Evolutionary conservation across 2,329 filamentous ascomycete genomes (phyloP), one percentile per base, ranked within the genome.

Genomic region (Scedosporium dehoogii): DNA sequence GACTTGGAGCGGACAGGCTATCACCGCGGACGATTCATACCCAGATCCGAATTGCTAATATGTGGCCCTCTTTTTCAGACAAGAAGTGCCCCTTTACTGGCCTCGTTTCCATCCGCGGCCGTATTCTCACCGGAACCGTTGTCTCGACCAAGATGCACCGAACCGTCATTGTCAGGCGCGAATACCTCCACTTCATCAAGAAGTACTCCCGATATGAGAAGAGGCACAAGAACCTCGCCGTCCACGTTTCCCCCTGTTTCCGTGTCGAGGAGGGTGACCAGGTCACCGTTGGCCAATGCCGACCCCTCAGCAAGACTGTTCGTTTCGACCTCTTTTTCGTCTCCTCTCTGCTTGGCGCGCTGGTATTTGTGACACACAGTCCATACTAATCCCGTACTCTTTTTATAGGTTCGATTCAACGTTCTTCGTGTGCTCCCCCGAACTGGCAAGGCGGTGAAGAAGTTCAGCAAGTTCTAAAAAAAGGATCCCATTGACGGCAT

Each of bases 21-120:
- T 16, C 53, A 23, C 7, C 14, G 25, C 38, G 2, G 6, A 14
- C 23, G 21, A 10, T 3, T 3, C 4, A 23, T 41, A 10, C 23
- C 42, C 29, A 51, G 59, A 48, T 18, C 42, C 51, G 51, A 33
- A 18, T 29, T 38, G 48, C 48, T 48, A 21, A 55, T 58, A n/a
- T 58, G 4, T 58, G 23, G 27, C 6, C 33, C 6, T 27, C 10
- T 12, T 59, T 64, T 62, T 74, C 76, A 96, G 94, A 99, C 89
- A 99, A 99, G 91, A 99, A 99, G 87, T 99, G 94, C 90, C 94
- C 94, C 72, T 99, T 99, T 89, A 96, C 92, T 73, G 96, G 96
- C 79, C 85, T 93, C 79, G 92, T 99, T 79, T 97, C 94, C 70
- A 99, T 99, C 85, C 94, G 94, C 85, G 94, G 94, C 81, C 93